Evolutionary conservation across 352 stramenopile species (phyloP).

Genomic region (Phytopythium ostracodes): DNA sequence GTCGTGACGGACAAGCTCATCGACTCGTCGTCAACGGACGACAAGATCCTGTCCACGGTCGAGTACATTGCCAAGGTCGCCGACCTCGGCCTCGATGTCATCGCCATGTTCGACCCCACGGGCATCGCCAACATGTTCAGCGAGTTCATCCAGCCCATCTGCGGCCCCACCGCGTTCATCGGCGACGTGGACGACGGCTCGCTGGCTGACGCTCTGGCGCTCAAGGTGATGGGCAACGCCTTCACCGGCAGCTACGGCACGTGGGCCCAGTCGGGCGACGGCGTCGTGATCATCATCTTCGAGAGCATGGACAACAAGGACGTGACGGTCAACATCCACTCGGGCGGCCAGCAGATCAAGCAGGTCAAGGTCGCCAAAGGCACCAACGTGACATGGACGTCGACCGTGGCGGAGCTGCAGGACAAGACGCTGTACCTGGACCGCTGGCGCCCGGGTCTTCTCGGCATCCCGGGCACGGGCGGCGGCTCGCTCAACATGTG

Average conservation of each 20-base stretch:
- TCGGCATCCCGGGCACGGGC: slow-evolving; percentile 47
- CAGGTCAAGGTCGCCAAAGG: slow-evolving; percentile 31
- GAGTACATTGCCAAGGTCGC: slow-evolving; percentile 41
- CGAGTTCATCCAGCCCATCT: slow-evolving; percentile 60
- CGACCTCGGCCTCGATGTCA: slow-evolving; percentile 29
- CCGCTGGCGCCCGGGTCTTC: slow-evolving; percentile 53
- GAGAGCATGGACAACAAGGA: slow-evolving; percentile 34
- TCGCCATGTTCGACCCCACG: slow-evolving; percentile 45
- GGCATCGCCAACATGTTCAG: slow-evolving; percentile 38
- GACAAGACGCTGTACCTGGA: slow-evolving; percentile 69
- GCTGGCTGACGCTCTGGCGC: slow-evolving; percentile 30
- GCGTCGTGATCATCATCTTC: slow-evolving; percentile 37
- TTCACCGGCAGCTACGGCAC: slow-evolving; percentile 35
- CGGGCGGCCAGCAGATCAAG: slow-evolving; percentile 31
- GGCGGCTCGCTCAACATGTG: slow-evolving; percentile 62
- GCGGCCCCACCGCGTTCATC: slow-evolving; percentile 48
- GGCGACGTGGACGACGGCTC: slow-evolving; percentile 53
- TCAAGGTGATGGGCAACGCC: slow-evolving; percentile 37
- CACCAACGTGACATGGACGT: slow-evolving; percentile 33
- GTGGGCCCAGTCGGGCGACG: slow-evolving; percentile 44
- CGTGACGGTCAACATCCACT: slow-evolving; percentile 40
- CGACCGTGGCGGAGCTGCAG: slow-evolving; percentile 25
- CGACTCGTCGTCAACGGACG: slow-evolving; percentile 19
- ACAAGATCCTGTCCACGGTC: slow-evolving; percentile 24
- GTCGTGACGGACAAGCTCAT: slow-evolving; percentile 59